Base-by-base conservation (phyloP, 306 rosid genomes). In the Prunus salicina region DNA sequence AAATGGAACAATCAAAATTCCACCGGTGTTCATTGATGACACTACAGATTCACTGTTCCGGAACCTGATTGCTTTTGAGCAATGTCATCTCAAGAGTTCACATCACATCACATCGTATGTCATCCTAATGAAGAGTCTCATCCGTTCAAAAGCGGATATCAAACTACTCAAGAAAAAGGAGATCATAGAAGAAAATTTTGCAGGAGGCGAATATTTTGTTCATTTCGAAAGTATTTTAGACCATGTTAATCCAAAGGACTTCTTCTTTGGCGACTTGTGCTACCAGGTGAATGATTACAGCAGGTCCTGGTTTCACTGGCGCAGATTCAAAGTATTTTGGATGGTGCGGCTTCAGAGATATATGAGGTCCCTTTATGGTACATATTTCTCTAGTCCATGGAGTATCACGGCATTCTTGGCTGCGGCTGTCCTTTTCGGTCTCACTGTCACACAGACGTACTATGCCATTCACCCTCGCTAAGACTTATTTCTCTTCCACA, bases 91-190 rank as follows among this genome's bases (percentile, higher is more conserved):
- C 13, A 13, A 5, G 16, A 49, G 53, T 49, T 12, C 2, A 5
- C 53, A 49, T 49, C 53, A 1, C 18, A 49, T 49, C 5, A 49
- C 53, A 3, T 49, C 53, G 0, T 49, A 49, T 1, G 13, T 13
- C 16, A 49, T 49, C 4, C 53, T 13, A 18, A 13, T 49, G 53
- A 49, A 49, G 53, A 49, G 53, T 51, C 49, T 79, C 76, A 19
- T 83, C 22, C 72, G 86, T 71, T 83, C 78, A 8, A 4, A 9
- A 75, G 47, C 0, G 19, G 82, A 82, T 28, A 74, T 82, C 14
- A 64, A 22, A 12, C 6, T 63, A 38, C 83, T 82, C 0, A 1
- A 13, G 50, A 34, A 6, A 22, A 51, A 16, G 5, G 20, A 16
- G 8, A 51, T 51, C 20, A 16, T 51, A 51, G 2, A 3, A 0